Base-by-base conservation (phyloP, 2,329 filamentous ascomycete species). In the Cladobotryum mycophilum region DNA sequence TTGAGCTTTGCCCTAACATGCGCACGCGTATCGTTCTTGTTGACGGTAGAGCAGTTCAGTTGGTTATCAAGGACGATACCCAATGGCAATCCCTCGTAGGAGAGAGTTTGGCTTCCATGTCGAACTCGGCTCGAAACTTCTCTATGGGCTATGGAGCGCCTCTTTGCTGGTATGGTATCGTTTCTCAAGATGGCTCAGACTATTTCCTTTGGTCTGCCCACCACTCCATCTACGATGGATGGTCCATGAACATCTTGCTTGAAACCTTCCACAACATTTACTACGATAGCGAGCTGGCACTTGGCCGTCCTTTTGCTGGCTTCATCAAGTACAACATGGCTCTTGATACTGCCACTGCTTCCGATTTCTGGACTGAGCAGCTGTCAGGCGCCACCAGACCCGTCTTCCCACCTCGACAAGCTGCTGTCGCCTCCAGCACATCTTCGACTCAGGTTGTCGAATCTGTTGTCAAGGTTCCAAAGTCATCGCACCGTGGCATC, bases 221-320 rank as follows among this genome's bases (percentile, higher is more conserved):
- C 41, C 56, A 58, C 35, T 40, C 55, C 18, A 41, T 56, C 5
- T 55, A 54, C 22, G 58, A 60, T 44, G 57, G 55, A 18, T 58
- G 52, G 49, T 49, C 50, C 11, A 35, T 54, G 37, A 15, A 35
- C 17, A 30, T 53, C 20, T 17, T 58, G 17, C 34, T 46, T 13
- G 37, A 55, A 6, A 48, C 34, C 12, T 22, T 58, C 13, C 15
- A 41, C 12, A 12, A 45, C 17, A 36, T 18, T 35, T 48, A 53
- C 35, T 11, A 30, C 5, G 48, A 38, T 18, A 40, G n/a, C 14
- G 37, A n/a, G 7, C 14, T n/a, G n/a, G 6, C 37, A 15, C 7
- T 15, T n/a, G n/a, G 14, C 14, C 37, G 17, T n/a, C 17, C 37
- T 15, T 40, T 15, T 18, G 14, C 37, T 15, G 17, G n/a, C 7